phyloP scores from a whole-genome alignment of 2,329 filamentous ascomycete species.

The Arthrobotrys sinensis region DNA sequence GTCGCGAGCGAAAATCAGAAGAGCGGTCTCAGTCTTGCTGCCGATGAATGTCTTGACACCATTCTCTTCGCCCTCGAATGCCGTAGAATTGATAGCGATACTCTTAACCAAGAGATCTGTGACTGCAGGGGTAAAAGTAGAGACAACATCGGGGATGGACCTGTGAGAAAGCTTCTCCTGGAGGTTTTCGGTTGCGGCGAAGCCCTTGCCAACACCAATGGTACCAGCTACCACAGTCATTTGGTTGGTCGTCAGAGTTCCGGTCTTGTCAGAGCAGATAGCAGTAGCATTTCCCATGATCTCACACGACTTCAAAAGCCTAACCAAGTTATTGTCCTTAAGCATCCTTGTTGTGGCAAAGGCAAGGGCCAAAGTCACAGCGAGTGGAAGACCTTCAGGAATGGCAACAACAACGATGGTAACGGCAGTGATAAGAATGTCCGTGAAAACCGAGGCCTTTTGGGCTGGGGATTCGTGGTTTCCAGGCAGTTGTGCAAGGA shows the following conservation, averaged over 20 bases:
- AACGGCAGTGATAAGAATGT: constrained; percentile 83
- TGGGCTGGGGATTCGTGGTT: constrained; percentile 74
- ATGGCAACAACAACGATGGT: constrained; percentile 86
- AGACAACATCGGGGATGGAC: constrained; percentile 61
- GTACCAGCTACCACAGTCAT: constrained; percentile 78
- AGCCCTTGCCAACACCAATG: constrained; percentile 73
- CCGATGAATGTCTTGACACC: constrained; percentile 79
- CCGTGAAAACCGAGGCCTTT: constrained; percentile 84
- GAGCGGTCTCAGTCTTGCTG: constrained; percentile 82
- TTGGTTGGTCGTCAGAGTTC: constrained; percentile 78
- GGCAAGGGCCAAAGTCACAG: constrained; percentile 82
- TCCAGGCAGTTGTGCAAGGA: constrained; percentile 77
- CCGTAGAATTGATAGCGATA: constrained; percentile 79
- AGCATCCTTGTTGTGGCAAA: constrained; percentile 85
- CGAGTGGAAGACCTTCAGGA: constrained; percentile 82
- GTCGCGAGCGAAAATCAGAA: constrained; percentile 79
- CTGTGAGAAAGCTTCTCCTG: constrained; percentile 52
- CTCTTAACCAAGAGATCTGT: constrained; percentile 75
- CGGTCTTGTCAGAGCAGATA: constrained; percentile 79
- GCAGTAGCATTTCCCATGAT: constrained; percentile 85
- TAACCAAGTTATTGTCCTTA: constrained; percentile 82
- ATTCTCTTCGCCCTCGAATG: constrained; percentile 81
- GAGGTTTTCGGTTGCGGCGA: constrained; percentile 67
- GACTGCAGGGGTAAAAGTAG: constrained; percentile 65
- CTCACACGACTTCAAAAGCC: constrained; percentile 82